Conservation (phyloP, 441 rosid genomes). For the Hypseocharis bilobata region DNA sequence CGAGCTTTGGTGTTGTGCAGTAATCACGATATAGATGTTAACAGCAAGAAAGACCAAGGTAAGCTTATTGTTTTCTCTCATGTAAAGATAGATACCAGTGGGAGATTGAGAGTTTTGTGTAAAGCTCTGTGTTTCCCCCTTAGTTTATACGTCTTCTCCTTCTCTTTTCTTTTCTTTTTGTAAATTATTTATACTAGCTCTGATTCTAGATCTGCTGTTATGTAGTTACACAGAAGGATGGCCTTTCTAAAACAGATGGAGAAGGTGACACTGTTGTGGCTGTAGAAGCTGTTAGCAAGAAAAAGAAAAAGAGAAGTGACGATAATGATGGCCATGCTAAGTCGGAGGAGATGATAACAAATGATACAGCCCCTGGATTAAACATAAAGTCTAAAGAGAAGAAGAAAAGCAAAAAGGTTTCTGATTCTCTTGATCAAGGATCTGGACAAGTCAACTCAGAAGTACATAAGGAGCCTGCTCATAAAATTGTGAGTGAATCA, state of each 20-base stretch:
- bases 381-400: conserved; percentile 28
- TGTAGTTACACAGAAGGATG: conserved; percentile 19
- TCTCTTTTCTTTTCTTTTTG: not conserved
- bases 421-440: conserved; percentile 19
- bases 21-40: conserved; percentile 17
- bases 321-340: conserved; percentile 16
- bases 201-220: conserved; percentile 9
- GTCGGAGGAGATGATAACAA: not conserved
- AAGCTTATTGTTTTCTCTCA: not conserved
- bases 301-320: conserved; percentile 22
- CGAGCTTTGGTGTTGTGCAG: conserved; percentile 30
- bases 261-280: conserved; percentile 7
- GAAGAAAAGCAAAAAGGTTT: conserved; percentile 25
- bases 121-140: not conserved
- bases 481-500: conserved; percentile 3
- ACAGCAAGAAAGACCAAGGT: conserved; percentile 32
- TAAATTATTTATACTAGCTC: not conserved
- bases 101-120: not conserved
- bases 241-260: conserved; percentile 7
- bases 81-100: not conserved
- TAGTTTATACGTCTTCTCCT: not conserved
- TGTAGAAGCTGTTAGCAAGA: conserved; percentile 16
- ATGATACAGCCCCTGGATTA: conserved; percentile 9
- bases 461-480: conserved; percentile 18
- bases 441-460: conserved; percentile 15